A percentile compares a stretch with the other conserved stretches of the same genome.
phyloP scores from a whole-genome alignment of 495 filamentous ascomycete genomes.

The Talaromyces thailandensis region DNA sequence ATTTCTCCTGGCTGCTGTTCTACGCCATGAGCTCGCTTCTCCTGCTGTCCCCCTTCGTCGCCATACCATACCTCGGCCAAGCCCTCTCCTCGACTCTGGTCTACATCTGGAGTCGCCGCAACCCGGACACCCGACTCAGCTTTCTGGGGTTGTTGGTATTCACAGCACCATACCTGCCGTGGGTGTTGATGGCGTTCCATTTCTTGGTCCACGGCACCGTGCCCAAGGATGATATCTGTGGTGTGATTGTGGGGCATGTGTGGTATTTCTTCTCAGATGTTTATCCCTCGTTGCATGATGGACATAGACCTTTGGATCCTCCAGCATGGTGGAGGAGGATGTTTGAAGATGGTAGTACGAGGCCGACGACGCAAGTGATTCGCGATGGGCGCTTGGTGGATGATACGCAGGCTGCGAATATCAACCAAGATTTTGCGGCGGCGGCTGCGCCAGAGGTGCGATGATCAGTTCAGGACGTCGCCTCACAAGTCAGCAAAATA shows the following conservation, averaged over 20 bases:
- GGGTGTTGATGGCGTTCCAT: slow-evolving; percentile 91
- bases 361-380: background rate
- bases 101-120: slow-evolving; percentile 97
- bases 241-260: slow-evolving; percentile 85
- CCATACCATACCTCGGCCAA: slow-evolving; percentile 85
- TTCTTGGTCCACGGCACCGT: slow-evolving; percentile 75
- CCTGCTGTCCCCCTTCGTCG: slow-evolving; percentile 67
- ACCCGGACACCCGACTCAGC: slow-evolving; percentile 83
- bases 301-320: slow-evolving; percentile 80
- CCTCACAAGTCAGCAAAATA: too few relatives aligned
- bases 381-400: slow-evolving; percentile 8
- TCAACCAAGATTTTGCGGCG: slow-evolving; percentile 29
- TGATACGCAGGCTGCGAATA: slow-evolving; percentile 19
- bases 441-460: slow-evolving; percentile 32
- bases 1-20: slow-evolving; percentile 88
- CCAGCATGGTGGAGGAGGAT: slow-evolving; percentile 85
- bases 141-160: slow-evolving; percentile 88
- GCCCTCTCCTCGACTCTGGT: slow-evolving; percentile 84
- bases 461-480: slow-evolving; percentile 10
- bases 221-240: slow-evolving; percentile 93
- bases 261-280: slow-evolving; percentile 99
- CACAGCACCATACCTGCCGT: slow-evolving; percentile 87
- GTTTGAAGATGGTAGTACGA: slow-evolving; percentile 47
- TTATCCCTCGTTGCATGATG: slow-evolving; percentile 82
- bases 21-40: slow-evolving; percentile 75